Evolutionary conservation across 805 yeast species (phyloP), one percentile per base, ranked within the genome.

Genomic region (Nakazawaea wickerhamii): DNA sequence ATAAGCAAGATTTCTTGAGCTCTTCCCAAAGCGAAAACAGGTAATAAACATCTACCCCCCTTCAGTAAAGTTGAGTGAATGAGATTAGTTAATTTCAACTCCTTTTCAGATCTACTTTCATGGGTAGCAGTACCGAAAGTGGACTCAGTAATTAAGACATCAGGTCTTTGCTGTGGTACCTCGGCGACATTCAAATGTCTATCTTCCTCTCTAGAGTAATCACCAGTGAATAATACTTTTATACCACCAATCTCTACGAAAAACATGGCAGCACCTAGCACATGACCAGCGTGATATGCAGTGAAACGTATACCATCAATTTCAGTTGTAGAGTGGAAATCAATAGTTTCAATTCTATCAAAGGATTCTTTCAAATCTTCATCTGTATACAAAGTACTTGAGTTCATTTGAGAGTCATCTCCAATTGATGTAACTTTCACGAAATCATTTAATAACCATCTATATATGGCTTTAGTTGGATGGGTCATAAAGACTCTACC

Each of bases 261-360:
- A 61, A 82, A 93, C 98, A 93, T 93, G 10, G 98, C 96, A 9
- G 99, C 98, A 43, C 99, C 99, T 34, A 93, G 68, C 10, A 93
- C 99, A 71, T 93, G 99, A n/a, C 99, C 99, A 6, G 99, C 99
- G 65, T 91, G 99, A 61, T 84, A 93, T 1, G 99, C 99, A 1
- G 99, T 93, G 67, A 93, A 91, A 56, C 93, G 73, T 44, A 93
- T 82, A 40, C 99, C 99, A 46, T 86, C 95, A 27, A 90, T 85
- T 53, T 93, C 98, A 50, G 88, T 76, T 0, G 99, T 93, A 4
- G 97, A 87, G 61, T 93, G 98, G 61, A 84, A 93, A 60, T 93
- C 99, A 19, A 93, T 78, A 1, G 98, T 87, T 60, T 93, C 98
- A 38, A 93, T 93, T 49, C 77, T 69, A 55, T 89, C 96, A 55